Percentiles rank a stretch among this genome's conserved stretches.
Evolutionary conservation across 495 filamentous ascomycete genomes (phyloP).

Genomic region (Podospora conica): DNA sequence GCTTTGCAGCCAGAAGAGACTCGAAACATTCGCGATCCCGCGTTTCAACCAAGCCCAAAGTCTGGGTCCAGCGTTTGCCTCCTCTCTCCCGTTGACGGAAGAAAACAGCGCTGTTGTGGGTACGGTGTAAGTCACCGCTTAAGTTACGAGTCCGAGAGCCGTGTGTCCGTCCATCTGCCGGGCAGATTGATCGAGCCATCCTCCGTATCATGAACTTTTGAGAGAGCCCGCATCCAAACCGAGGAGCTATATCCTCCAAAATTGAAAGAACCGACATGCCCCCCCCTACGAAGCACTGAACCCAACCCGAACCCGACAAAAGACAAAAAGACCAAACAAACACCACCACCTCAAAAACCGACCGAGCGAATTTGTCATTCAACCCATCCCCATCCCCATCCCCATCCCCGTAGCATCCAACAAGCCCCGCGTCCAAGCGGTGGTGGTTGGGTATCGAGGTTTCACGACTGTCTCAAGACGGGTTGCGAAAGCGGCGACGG

Average conservation of each 20-base stretch:
- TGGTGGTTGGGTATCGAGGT: slow-evolving; percentile 1
- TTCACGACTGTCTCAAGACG: slow-evolving; percentile 9
- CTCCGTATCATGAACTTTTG: too few species aligned
- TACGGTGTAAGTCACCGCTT: background rate
- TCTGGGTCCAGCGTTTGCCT: background rate
- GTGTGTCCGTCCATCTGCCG: background rate
- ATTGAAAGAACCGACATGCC: too few species aligned
- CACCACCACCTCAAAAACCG: background rate
- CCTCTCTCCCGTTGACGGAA: background rate
- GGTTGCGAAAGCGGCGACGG: background rate
- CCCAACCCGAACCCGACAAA: too few species aligned
- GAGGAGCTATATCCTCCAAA: background rate
- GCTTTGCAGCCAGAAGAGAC: background rate
- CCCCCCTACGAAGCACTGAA: too few species aligned
- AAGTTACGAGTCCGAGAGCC: background rate
- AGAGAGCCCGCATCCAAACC: background rate
- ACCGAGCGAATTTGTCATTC: background rate
- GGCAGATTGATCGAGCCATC: background rate
- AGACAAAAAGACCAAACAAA: too few species aligned
- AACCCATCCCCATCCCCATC: too few species aligned
- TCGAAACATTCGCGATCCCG: slow-evolving; percentile 12
- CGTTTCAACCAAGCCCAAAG: slow-evolving; percentile 10
- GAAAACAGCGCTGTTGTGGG: background rate
- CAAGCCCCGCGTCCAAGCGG: slow-evolving; percentile 11
- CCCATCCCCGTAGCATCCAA: background rate